Evolutionary conservation across 495 filamentous ascomycete species (phyloP).

Genomic region (Diplogelasinospora grovesii): DNA sequence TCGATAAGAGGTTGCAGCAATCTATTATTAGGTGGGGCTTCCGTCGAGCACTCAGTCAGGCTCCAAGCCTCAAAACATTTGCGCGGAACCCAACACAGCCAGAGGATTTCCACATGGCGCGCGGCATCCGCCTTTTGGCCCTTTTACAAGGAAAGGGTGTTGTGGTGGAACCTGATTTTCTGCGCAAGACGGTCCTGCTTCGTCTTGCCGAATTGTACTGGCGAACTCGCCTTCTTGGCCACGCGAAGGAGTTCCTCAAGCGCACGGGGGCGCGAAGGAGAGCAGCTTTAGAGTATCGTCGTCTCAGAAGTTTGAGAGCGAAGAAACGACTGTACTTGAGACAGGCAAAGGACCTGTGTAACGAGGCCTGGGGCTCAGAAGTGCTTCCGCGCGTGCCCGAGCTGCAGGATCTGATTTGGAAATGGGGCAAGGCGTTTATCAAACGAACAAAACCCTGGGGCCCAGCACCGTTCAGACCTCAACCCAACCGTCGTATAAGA

Average conservation of each 20-base stretch:
- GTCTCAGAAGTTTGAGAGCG: too few species aligned
- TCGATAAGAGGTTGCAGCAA: conserved; percentile 19
- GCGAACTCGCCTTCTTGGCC: too few species aligned
- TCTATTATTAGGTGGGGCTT: conserved; percentile 26
- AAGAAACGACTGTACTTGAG: conserved; percentile 16
- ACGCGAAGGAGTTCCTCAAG: too few species aligned
- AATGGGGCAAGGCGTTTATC: too few species aligned
- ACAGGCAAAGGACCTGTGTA: conserved; percentile 22
- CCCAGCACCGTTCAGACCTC: too few species aligned
- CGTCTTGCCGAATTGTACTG: conserved; percentile 18
- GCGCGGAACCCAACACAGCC: not conserved
- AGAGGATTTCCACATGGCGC: conserved; percentile 15
- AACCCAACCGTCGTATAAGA: too few species aligned
- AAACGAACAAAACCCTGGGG: too few species aligned
- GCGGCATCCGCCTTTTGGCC: conserved; percentile 18
- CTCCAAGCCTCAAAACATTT: not conserved
- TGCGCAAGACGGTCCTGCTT: conserved; percentile 10
- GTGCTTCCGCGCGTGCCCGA: conserved; percentile 20
- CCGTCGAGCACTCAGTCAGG: conserved; percentile 5
- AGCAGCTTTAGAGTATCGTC: too few species aligned
- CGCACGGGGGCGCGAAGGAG: too few species aligned
- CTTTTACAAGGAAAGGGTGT: conserved; percentile 20
- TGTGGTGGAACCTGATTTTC: conserved; percentile 1
- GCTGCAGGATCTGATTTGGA: not conserved
- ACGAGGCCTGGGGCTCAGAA: conserved; percentile 28